phyloP scores from a whole-genome alignment of 1,139 yeast genomes.

The Candida glucosophila region DNA sequence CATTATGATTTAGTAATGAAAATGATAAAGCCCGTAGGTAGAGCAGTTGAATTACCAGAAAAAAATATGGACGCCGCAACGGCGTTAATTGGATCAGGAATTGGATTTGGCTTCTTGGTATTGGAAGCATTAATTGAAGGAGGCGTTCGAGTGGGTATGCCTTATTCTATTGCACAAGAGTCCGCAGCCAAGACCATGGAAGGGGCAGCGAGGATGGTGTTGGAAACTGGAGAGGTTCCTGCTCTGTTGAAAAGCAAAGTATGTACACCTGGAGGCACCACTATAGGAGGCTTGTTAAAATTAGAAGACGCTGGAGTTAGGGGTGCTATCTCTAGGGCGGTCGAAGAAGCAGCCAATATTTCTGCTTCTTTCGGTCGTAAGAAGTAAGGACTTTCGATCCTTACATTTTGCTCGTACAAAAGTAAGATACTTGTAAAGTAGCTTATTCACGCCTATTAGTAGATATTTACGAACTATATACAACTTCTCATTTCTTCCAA shows the following conservation, averaged over 20 bases:
- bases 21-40: constrained; percentile 58
- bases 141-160: constrained; percentile 91
- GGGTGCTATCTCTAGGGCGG: constrained; percentile 79
- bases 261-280: constrained; percentile 97
- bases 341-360: constrained; percentile 82
- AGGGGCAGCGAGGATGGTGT: constrained; percentile 92
- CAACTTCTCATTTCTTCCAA: constrained; percentile 8
- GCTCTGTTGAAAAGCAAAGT: constrained; percentile 81
- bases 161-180: constrained; percentile 71
- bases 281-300: constrained; percentile 88
- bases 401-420: too few species aligned
- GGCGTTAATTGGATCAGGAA: constrained; percentile 92
- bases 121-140: constrained; percentile 92
- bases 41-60: constrained; percentile 69
- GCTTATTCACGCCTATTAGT: too few species aligned
- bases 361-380: constrained; percentile 74
- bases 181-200: constrained; percentile 95
- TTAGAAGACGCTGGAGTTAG: constrained; percentile 91
- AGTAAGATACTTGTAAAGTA: too few species aligned
- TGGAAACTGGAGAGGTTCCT: constrained; percentile 84
- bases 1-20: constrained; percentile 48
- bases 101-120: constrained; percentile 86
- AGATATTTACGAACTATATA: too few species aligned
- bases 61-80: constrained; percentile 96
- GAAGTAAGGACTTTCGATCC: too few species aligned